Base-by-base conservation (phyloP, 1,139 yeast species). In the Sugiyamaella grinbergsii region DNA sequence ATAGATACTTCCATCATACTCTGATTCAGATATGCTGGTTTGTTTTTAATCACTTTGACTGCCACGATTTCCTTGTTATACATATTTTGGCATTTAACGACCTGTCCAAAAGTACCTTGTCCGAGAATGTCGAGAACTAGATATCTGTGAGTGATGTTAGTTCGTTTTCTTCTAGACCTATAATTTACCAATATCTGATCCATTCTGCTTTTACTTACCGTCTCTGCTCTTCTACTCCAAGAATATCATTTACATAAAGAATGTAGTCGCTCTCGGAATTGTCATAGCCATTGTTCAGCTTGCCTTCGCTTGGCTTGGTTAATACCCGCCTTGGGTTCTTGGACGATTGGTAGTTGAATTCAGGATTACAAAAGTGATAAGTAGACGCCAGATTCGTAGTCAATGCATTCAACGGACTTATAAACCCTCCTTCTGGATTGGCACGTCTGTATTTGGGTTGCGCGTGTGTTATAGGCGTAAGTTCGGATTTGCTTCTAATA, bases 61-160 rank as follows among this genome's bases (percentile, higher is more conserved):
- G 98, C 98, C 41, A 91, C 89, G 22, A 93, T 82, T 54, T 89
- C 91, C 64, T 89, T 94, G 42, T 94, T 90, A 44, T 82, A 74
- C 68, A 93, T 75, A 67, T 93, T 90, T 69, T 93, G 98, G 70
- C 98, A 93, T 70, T 93, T 93, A 29, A 91, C 98, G 49, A 94
- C 99, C 69, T 93, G 99, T 4, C 98, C 98, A 76, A 94, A 93
- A 0, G 98, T 91, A 2, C 99, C 99, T 58, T 91, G 93, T 0
- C 99, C 99, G 42, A 94, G 71, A 20, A 93, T 78, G 68, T 93
- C 98, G 56, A 93, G 72, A 3, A 94, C 97, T 62, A 93, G 76
- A 65, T 91, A 91, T 64, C 88, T 62, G 52, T 22, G 4, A 19
- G n/a, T n/a, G n/a, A n/a, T n/a, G n/a, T n/a, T n/a, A n/a, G n/a